A percentile compares a stretch with the other conserved stretches of the same genome.
Conservation (phyloP, 345 rosid genomes). For the Linum trigynum region DNA sequence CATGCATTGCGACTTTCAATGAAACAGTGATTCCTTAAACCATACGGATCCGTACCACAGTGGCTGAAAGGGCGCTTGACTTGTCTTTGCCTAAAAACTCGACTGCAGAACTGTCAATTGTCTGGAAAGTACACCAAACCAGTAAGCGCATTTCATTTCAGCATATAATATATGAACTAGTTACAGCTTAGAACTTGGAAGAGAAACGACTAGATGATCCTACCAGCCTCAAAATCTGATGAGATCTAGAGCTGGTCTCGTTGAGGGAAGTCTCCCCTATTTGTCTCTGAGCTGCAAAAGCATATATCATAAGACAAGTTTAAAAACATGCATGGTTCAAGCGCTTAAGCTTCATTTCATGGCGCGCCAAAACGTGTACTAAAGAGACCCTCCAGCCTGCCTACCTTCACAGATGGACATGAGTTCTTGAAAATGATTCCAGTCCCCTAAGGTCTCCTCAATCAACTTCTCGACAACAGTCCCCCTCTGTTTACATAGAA, state of each 20-base stretch:
- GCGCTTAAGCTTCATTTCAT: slow-evolving; percentile 10
- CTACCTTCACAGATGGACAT: slow-evolving; percentile 68
- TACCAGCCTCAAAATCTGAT: slow-evolving; percentile 94
- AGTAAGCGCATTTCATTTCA: not conserved
- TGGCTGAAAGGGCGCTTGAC: slow-evolving; percentile 66
- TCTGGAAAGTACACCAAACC: slow-evolving; percentile 32
- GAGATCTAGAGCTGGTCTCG: slow-evolving; percentile 92
- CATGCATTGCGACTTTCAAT: not conserved
- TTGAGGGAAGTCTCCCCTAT: slow-evolving; percentile 90
- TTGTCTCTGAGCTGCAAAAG: slow-evolving; percentile 80
- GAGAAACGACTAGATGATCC: slow-evolving; percentile 13
- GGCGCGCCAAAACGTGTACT: not conserved
- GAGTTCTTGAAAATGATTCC: slow-evolving; percentile 74
- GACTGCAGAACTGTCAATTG: slow-evolving; percentile 65
- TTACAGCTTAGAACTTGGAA: slow-evolving; percentile 5
- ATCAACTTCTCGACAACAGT: slow-evolving; percentile 79
- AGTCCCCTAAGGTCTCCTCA: slow-evolving; percentile 61
- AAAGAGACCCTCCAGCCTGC: slow-evolving; percentile 9
- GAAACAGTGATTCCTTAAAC: slow-evolving; percentile 7
- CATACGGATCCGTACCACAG: slow-evolving; percentile 47
- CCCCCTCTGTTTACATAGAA: slow-evolving; percentile 53
- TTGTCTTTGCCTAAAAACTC: slow-evolving; percentile 53
- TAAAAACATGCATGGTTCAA: slow-evolving; percentile 4
- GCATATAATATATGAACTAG: slow-evolving; percentile 1
- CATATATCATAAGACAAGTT: not conserved